A percentile compares a stretch with the other conserved stretches of the same genome.
Conservation (phyloP, 345 rosid species). For the Trapa bicornis region DNA sequence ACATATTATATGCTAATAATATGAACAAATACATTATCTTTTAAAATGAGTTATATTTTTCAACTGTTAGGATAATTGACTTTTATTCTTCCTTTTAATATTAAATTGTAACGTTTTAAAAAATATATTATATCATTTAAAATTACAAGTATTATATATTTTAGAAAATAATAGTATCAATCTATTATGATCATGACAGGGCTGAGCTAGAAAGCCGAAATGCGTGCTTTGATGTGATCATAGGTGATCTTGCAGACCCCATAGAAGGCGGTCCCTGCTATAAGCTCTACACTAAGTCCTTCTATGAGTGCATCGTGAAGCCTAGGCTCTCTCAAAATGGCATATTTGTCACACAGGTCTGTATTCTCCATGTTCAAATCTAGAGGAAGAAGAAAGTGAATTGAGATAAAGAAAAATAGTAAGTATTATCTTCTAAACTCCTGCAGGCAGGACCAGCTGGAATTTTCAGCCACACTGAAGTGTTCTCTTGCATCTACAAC, state of each 20-base stretch:
- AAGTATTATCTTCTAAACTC: background rate
- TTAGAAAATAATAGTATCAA: no score
- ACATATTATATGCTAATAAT: no score
- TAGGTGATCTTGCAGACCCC: constrained; percentile 66
- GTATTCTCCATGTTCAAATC: background rate
- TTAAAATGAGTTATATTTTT: no score
- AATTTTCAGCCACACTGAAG: constrained; percentile 60
- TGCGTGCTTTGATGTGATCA: constrained; percentile 39
- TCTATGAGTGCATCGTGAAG: constrained; percentile 37
- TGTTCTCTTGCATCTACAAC: constrained; percentile 49
- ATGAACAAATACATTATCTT: no score
- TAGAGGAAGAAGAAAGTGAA: background rate
- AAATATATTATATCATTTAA: no score
- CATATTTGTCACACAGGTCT: constrained; percentile 54
- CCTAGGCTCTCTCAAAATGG: constrained; percentile 39
- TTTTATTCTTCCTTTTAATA: no score
- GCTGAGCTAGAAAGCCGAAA: constrained; percentile 35
- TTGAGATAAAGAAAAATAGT: background rate
- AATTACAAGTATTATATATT: no score
- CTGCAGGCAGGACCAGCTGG: constrained; percentile 65
- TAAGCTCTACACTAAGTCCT: constrained; percentile 51
- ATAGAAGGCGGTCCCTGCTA: constrained; percentile 65
- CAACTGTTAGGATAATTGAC: no score
- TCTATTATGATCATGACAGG: constrained; percentile 11
- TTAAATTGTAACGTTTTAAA: no score